Evolutionary conservation across 2,329 filamentous ascomycete genomes (phyloP), one percentile per base, ranked within the genome.

Genomic region (Exophiala bonariae): DNA sequence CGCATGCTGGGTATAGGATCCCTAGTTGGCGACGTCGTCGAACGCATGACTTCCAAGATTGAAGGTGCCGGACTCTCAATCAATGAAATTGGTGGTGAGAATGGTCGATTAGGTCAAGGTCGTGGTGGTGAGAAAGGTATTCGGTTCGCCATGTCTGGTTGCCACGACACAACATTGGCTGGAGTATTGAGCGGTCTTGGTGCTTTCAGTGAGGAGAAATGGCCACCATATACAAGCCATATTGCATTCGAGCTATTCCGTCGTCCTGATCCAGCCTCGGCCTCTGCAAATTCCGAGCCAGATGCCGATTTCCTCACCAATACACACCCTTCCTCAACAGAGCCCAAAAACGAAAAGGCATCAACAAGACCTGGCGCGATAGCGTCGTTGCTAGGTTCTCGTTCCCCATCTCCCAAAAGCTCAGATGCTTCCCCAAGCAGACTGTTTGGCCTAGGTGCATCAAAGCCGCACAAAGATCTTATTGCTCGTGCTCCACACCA

Each of bases 181-280:
- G 87, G 80, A 1, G 74, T 89, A 2, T 72, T 99, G 20, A 73
- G 85, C 13, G 88, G 87, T 56, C 69, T 97, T 5, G 93, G 92
- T 2, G 86, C 87, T 2, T 93, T 89, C 63, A 75, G 87, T 33
- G 72, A 73, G 16, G 80, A 79, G 38, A 77, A 78, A 28, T 99
- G 93, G 93, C 93, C 93, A 1, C 91, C 90, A 0, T 99, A 92
- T 63, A 96, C 92, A 0, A 92, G 87, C 59, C 90, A 95, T 60
- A 79, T 99, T 55, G 91, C 93, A 23, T 75, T 99, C 44, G 93
- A 99, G 68, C 77, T 97, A 52, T 96, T 97, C 74, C 82, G 79
- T 32, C 78, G 80, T 57, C 44, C 49, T 31, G 38, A 38, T 60
- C 59, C 54, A 59, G 60, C 46, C 41, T 61, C 1, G 60, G 65